Evolutionary conservation across 495 filamentous ascomycete species (phyloP), one percentile per base, ranked within the genome.

Genomic region (Penicillium parvum): DNA sequence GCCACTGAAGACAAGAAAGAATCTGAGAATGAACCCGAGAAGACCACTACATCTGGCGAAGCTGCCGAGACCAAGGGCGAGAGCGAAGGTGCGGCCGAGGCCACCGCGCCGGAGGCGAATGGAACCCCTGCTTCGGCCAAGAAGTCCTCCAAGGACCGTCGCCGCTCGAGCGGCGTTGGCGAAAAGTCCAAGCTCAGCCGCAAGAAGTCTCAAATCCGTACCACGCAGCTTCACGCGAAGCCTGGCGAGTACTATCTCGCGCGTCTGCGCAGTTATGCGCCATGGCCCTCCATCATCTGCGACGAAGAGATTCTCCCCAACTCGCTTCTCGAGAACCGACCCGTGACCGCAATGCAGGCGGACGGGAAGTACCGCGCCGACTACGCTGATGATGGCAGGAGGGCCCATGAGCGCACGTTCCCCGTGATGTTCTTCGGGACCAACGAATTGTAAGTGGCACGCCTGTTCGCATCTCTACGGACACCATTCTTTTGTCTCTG

Each of bases 381-480:
- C 50, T 91, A 85, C 58, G 77, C 79, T 19, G 88, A 92, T 53
- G 88, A 79, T 43, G 89, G 83, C 45, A 90, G 88, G 71, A 84
- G 88, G 40, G 82, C 74, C 12, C 75, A 80, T 27, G 88, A 95
- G 62, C 77, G 90, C 29, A 89, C 85, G 4, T 96, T 85, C 61
- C 88, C 90, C 2, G 81, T 96, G 49, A 95, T 95, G 90, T 96
- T 92, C 64, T 71, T 96, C 40, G 73, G 81, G 44, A 94, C 89
- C 40, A 94, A 96, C 60, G 88, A 96, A 73, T 96, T 96, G 90
- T 96, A 70, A 76, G 90, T 82, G 7, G 6, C 33, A 14, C 18
- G 17, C 22, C 12, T 19, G 6, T n/a, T n/a, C 11, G 4, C 8
- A 25, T n/a, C 4, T 16, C 11, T 14, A 20, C 2, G 19, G n/a